Base-by-base conservation (phyloP, 805 yeast species). In the Kodamaea laetipori region DNA sequence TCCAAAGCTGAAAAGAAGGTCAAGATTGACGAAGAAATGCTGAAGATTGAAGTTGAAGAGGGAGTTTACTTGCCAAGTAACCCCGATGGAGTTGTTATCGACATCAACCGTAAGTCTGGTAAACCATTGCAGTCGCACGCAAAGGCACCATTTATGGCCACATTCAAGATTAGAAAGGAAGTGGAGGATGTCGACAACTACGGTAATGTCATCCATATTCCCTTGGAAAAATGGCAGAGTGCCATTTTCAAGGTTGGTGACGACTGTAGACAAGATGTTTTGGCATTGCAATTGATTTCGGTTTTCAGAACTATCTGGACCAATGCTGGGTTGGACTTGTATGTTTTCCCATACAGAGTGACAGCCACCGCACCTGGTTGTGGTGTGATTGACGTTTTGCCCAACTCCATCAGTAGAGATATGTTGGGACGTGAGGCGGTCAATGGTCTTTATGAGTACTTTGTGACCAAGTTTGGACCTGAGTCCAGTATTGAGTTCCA, bases 311-410 rank as follows among this genome's bases (percentile, higher is more conserved):
- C 92, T 34, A 87, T 94, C 41, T 94, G 97, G 95, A 79, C 81
- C 49, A 77, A 80, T 50, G 81, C 86, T 9, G 98, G 98, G 1
- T 72, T 94, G 49, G 98, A 94, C 62, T 77, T 92, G 33, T 94
- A 75, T 64, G 95, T 94, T 18, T 95, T 80, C 67, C 99, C 99
- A 1, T 79, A 94, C 65, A 72, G 97, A 52, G 99, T 94, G 18
- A 90, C 97, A 0, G 99, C 99, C 1, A 94, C 99, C 7, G 97
- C 96, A 2, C 98, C 99, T 1, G 99, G 99, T 0, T 90, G 98
- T 71, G 99, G 99, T 66, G 95, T 94, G 34, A 94, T 94, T 69
- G 99, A 95, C 62, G 99, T 95, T 24, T 75, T 94, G 52, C 99
- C 99, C 25, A 87, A 92, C 60, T 85, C 97, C 4, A 84, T 89